Evolutionary conservation across 495 filamentous ascomycete species (phyloP).

Genomic region (Penicillium canescens): DNA sequence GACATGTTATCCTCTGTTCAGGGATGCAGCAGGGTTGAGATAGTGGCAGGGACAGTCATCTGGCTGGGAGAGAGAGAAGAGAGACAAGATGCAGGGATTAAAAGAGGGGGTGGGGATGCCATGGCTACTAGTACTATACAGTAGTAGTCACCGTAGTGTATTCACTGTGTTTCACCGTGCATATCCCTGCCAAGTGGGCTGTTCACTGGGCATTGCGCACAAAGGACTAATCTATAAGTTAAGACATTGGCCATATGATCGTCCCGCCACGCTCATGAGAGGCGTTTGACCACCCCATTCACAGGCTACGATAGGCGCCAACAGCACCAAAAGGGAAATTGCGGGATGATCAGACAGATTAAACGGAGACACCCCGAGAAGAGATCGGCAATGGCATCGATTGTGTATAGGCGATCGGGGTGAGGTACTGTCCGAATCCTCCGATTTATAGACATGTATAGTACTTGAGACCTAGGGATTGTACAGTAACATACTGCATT

Average conservation of each 20-base stretch:
- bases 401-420: too few relatives aligned
- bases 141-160: too few relatives aligned
- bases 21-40: neutral
- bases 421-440: too few relatives aligned
- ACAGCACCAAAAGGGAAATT: conserved; percentile 11
- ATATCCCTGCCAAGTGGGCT: conserved; percentile 28
- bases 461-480: neutral
- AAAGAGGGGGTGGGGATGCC: conserved; percentile 23
- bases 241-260: neutral
- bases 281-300: conserved; percentile 1
- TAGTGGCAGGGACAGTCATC: neutral
- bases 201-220: neutral
- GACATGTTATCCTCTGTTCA: conserved; percentile 1
- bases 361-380: neutral
- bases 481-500: too few relatives aligned
- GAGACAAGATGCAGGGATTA: conserved; percentile 23
- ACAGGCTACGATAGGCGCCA: neutral
- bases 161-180: conserved; percentile 18
- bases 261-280: neutral
- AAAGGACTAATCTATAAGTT: neutral
- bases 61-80: neutral
- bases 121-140: too few relatives aligned
- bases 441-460: neutral
- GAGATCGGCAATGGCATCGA: too few relatives aligned
- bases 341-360: conserved; percentile 7